phyloP scores from a whole-genome alignment of 2,329 filamentous ascomycete species.

The Paraphaeosphaeria sporulosa region DNA sequence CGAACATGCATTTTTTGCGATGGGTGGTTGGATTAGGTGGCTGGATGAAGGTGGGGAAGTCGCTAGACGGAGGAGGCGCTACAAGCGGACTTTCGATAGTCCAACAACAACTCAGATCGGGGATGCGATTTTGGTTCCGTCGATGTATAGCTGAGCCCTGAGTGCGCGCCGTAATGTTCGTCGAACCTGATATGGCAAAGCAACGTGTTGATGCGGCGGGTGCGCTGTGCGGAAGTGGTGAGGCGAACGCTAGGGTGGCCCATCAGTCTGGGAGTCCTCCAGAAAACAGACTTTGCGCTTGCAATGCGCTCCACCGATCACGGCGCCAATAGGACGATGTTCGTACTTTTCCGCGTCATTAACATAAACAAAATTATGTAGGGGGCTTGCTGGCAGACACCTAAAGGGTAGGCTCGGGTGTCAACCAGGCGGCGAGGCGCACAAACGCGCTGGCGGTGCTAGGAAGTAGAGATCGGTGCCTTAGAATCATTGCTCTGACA shows the following conservation, averaged over 20 bases:
- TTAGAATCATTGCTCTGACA: neutral
- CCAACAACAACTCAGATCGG: no score
- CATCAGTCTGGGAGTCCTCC: neutral
- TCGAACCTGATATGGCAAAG: neutral
- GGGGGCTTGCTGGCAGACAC: conserved; percentile 6
- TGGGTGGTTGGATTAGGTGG: neutral
- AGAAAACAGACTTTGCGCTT: neutral
- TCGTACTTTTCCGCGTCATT: neutral
- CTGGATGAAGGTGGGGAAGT: neutral
- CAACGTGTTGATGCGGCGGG: neutral
- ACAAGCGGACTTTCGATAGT: neutral
- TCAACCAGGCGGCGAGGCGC: conserved; percentile 12
- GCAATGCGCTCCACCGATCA: neutral
- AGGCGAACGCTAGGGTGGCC: neutral
- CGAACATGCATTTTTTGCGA: neutral
- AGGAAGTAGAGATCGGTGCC: conserved; percentile 9
- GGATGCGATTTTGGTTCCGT: no score
- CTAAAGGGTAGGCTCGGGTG: neutral
- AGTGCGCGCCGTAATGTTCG: neutral
- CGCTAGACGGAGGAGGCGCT: neutral
- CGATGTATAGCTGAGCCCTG: neutral
- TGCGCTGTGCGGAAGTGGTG: neutral
- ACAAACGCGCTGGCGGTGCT: conserved; percentile 14
- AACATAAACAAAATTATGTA: neutral
- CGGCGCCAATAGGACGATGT: neutral